A percentile compares a stretch with the other conserved stretches of the same genome.
phyloP scores from a whole-genome alignment of 2,329 filamentous ascomycete species.

The Ampelomyces quisqualis region DNA sequence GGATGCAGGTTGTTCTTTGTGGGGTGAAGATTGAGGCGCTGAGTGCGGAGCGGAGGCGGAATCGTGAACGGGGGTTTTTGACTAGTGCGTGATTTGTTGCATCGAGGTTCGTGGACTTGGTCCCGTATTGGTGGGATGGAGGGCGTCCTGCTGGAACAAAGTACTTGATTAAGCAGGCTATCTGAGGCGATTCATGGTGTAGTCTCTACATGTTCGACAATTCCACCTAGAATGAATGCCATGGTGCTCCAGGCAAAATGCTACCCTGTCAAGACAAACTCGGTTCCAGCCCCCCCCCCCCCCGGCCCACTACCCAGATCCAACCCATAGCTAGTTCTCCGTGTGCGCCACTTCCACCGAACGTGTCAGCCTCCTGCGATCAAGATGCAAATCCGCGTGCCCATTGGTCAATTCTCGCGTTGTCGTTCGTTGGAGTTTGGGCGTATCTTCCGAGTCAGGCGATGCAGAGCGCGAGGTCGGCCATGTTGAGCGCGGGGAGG shows the following conservation, averaged over 20 bases:
- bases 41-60: conserved; percentile 65
- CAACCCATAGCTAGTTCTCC: conserved; percentile 36
- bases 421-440: conserved; percentile 15
- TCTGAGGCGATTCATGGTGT: too few species aligned
- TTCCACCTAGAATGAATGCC: too few species aligned
- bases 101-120: too few species aligned
- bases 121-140: too few species aligned
- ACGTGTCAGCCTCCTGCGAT: conserved; percentile 33
- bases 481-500: conserved; percentile 27
- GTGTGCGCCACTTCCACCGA: conserved; percentile 32
- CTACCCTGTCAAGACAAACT: not conserved
- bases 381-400: conserved; percentile 44
- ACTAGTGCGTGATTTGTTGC: conserved; percentile 9
- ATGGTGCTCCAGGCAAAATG: too few species aligned
- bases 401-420: conserved; percentile 35
- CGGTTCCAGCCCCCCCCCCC: conserved; percentile 37
- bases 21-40: conserved; percentile 76
- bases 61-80: conserved; percentile 66
- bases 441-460: conserved; percentile 13
- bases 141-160: not conserved
- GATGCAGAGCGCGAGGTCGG: conserved; percentile 12
- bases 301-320: conserved; percentile 43
- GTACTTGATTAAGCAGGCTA: not conserved
- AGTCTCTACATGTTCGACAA: not conserved
- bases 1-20: conserved; percentile 69